Percentiles rank a stretch among this genome's conserved stretches.
Conservation (phyloP, 1,284 basidiomycete genomes). For the Irpex sp. region DNA sequence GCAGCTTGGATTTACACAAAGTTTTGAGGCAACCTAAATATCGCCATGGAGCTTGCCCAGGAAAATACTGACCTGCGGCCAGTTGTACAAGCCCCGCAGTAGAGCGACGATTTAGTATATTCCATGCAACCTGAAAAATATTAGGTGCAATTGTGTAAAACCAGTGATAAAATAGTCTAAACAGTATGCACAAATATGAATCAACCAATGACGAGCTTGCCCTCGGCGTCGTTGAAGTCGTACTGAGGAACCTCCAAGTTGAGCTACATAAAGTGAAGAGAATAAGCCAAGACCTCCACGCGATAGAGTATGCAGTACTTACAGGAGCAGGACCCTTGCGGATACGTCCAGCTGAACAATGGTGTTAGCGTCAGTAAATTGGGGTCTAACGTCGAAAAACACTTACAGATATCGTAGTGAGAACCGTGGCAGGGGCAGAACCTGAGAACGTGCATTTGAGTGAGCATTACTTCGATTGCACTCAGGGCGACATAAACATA, state of each 20-base stretch:
- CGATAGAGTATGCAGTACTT: slow-evolving; percentile 25
- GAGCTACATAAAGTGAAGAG: slow-evolving; percentile 42
- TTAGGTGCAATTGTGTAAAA: background rate
- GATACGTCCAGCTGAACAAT: slow-evolving; percentile 75
- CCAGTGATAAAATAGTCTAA: slow-evolving; percentile 4
- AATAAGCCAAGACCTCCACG: background rate
- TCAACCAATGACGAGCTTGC: slow-evolving; percentile 91
- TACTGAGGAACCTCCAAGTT: slow-evolving; percentile 93
- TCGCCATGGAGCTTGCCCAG: background rate
- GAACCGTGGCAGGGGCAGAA: slow-evolving; percentile 99
- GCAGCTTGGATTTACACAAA: no score
- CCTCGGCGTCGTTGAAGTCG: slow-evolving; percentile 82
- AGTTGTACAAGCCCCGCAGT: background rate
- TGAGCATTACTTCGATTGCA: slow-evolving; percentile 12
- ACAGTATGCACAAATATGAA: slow-evolving; percentile 12
- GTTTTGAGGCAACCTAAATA: no score
- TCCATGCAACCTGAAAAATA: background rate
- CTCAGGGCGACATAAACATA: slow-evolving; percentile 29
- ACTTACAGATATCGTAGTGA: slow-evolving; percentile 90
- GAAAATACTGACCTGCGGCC: background rate
- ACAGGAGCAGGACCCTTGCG: slow-evolving; percentile 94
- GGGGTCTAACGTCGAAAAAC: background rate
- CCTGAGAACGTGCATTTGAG: slow-evolving; percentile 30
- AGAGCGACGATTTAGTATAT: background rate
- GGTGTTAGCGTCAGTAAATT: slow-evolving; percentile 1